phyloP scores from a whole-genome alignment of 495 filamentous ascomycete species.

The Platismatia glauca region DNA sequence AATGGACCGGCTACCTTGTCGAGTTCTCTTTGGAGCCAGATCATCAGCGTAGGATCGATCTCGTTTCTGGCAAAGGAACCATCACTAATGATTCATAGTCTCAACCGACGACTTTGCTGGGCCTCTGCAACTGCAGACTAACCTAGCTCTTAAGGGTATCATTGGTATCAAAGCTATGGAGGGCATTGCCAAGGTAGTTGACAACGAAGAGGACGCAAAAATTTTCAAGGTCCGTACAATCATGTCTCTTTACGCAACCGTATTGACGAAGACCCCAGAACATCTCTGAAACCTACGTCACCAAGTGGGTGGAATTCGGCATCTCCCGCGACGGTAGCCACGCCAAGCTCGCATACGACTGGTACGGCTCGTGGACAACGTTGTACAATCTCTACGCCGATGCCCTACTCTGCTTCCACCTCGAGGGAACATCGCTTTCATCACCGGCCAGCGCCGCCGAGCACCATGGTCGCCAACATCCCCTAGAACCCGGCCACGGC shows the following conservation, averaged over 20 bases:
- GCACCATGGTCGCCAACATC: slow-evolving; percentile 35
- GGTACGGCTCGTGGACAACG: slow-evolving; percentile 94
- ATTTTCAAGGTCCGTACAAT: slow-evolving; percentile 47
- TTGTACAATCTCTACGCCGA: slow-evolving; percentile 88
- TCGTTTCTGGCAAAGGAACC: background rate
- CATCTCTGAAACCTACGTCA: slow-evolving; percentile 67
- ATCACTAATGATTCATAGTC: slow-evolving; percentile 30
- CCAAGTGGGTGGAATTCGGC: slow-evolving; percentile 73
- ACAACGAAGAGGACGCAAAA: slow-evolving; percentile 54
- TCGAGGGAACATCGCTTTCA: slow-evolving; percentile 37
- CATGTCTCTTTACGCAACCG: background rate
- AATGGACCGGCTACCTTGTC: slow-evolving; percentile 88
- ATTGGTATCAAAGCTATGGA: slow-evolving; percentile 92
- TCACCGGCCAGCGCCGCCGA: background rate
- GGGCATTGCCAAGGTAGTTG: slow-evolving; percentile 64
- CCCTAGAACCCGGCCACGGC: slow-evolving; percentile 26
- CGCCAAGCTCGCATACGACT: slow-evolving; percentile 85
- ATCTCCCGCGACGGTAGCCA: slow-evolving; percentile 75
- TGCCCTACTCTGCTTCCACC: slow-evolving; percentile 70
- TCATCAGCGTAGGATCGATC: slow-evolving; percentile 55
- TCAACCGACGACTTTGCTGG: slow-evolving; percentile 96
- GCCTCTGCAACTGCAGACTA: slow-evolving; percentile 86
- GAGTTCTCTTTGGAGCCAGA: slow-evolving; percentile 77
- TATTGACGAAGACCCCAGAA: slow-evolving; percentile 31
- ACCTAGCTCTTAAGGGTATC: slow-evolving; percentile 88